Evolutionary conservation across 257 asterid genomes (phyloP), one percentile per base, ranked within the genome.

Genomic region (Agastache rugosa): DNA sequence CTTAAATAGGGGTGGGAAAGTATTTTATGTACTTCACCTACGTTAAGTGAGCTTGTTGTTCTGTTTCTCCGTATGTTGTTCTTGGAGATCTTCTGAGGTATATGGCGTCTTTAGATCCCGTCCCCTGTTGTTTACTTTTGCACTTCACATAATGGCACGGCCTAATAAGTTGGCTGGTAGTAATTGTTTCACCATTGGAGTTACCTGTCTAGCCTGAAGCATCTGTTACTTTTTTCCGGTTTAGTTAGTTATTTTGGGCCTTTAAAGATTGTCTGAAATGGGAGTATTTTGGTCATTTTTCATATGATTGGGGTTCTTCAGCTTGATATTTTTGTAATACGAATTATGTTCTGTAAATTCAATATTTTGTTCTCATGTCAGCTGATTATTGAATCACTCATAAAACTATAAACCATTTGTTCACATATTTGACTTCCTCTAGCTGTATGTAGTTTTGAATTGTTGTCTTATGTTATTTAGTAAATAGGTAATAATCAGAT

Each of bases 1-100:
- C 72, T 45, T 10, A 56, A 7, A 44, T 81, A 65, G 82, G 82
- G 74, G 77, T 72, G 69, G 70, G 73, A 19, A 51, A 69, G 68
- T 68, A 48, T 39, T 17, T 56, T 69, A 35, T 75, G 45, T 41
- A 53, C 53, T 74, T 67, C 73, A 44, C 35, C 77, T 63, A 47
- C 68, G 35, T 64, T 25, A 47, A 73, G 29, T 48, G 16, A 23
- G 27, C 16, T 59, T 27, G 69, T 19, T 66, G 2, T 63, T 61
- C 5, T 12, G 19, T 22, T 54, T 58, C 68, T 44, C 37, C 11
- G 3, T 20, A 23, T 10, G 11, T 67, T 41, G 7, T 55, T 42
- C 12, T 22, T 0, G 3, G 5, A 42, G 48, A 44, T 8, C 5
- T 23, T 3, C 42, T 4, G 27, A 22, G 60, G 2, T 59, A 64